Evolutionary conservation across 2,329 filamentous ascomycete species (phyloP), one percentile per base, ranked within the genome.

Genomic region (Colletotrichum magnum): DNA sequence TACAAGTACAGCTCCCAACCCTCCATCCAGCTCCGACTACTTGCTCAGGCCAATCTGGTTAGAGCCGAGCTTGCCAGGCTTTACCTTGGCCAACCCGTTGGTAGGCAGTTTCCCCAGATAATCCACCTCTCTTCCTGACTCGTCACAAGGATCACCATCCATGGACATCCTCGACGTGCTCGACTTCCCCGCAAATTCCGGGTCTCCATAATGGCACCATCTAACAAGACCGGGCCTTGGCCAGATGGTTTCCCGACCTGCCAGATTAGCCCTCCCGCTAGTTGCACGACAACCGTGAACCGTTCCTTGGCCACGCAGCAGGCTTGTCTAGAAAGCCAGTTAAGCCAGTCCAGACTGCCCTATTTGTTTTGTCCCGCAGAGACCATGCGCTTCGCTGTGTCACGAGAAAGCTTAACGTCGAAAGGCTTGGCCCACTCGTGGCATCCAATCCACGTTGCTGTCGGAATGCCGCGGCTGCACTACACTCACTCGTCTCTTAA

Each of bases 231-330:
- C 39, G 56, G 32, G 47, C 9, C 56, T 69, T 59, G 62, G 56
- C 50, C 50, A 69, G 43, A 52, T 61, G 57, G 21, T 51, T 47
- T 50, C 41, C 51, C 45, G 56, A 56, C 50, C 51, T 60, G 66
- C 66, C 62, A 69, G 56, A 60, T 60, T 67, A 69, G 56, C 67
- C 62, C 62, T 69, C 56, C 67, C 67, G 67, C 67, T 69, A 67
- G 67, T 57, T 10, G 51, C 67, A 61, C 43, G 9, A 69, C 67
- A 67, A 69, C 67, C 62, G 51, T 60, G 51, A 67, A 67, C 56
- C 62, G 63, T 69, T 69, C 57, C 56, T 65, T 66, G 62, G 66
- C 66, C 43, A 66, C 32, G 62, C 43, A 53, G 32, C 15, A 24
- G 66, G 62, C 66, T 51, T 51, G 36, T 56, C 66, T 59, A 18